Conservation (phyloP, 352 stramenopile species). For the Globisporangium yorkense region DNA sequence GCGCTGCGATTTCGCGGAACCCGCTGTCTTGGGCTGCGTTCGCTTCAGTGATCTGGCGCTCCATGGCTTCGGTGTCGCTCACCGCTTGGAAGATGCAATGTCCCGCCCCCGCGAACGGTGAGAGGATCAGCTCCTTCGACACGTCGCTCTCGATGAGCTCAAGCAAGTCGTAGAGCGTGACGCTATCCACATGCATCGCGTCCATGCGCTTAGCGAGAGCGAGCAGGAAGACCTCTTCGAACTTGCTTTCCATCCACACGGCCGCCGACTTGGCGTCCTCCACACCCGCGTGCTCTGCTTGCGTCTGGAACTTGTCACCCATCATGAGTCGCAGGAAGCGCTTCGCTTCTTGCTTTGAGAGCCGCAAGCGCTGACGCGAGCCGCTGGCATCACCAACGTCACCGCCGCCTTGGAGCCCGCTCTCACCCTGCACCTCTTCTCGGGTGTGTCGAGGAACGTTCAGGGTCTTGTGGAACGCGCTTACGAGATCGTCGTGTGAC, state of each 20-base stretch:
- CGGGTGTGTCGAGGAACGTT: background rate
- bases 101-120: conserved; percentile 7
- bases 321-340: conserved; percentile 32
- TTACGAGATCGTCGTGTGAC: conserved; percentile 23
- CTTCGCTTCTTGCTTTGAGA: conserved; percentile 47
- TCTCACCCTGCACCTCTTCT: background rate
- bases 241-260: conserved; percentile 29
- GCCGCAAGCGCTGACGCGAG: background rate
- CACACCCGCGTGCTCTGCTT: background rate
- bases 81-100: conserved; percentile 2
- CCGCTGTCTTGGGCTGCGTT: background rate
- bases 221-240: conserved; percentile 30
- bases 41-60: background rate
- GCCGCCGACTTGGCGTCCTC: conserved; percentile 9
- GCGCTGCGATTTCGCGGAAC: background rate
- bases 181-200: conserved; percentile 11
- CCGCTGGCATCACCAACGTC: background rate
- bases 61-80: background rate
- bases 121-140: conserved; percentile 18
- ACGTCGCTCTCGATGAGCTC: conserved; percentile 16
- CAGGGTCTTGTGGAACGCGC: conserved; percentile 23
- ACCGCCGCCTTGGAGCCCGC: background rate
- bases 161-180: conserved; percentile 23
- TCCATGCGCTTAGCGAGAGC: conserved; percentile 7
- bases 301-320: conserved; percentile 25